A percentile compares a stretch with the other conserved stretches of the same genome.
phyloP scores from a whole-genome alignment of 2,329 filamentous ascomycete species.

The Ophiocordyceps camponoti-saundersi region DNA sequence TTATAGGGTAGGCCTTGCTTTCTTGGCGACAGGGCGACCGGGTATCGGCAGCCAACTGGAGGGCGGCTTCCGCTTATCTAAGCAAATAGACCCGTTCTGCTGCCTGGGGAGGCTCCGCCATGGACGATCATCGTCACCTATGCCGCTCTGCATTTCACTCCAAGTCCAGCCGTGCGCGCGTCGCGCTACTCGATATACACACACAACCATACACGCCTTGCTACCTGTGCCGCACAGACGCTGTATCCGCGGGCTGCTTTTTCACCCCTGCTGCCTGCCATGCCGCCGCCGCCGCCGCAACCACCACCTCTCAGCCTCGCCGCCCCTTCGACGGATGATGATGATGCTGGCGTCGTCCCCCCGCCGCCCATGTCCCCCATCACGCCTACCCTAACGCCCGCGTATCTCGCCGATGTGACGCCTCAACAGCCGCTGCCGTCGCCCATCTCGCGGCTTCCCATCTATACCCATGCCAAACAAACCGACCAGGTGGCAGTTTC shows the following conservation, averaged over 20 bases:
- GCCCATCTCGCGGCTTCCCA: constrained; percentile 9
- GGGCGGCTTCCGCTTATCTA: background rate
- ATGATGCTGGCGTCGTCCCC: constrained; percentile 22
- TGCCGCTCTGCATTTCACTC: background rate
- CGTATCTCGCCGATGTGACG: constrained; percentile 11
- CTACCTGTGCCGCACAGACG: background rate
- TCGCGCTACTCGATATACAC: background rate
- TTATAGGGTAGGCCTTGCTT: background rate
- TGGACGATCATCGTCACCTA: background rate
- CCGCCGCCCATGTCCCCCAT: constrained; percentile 37
- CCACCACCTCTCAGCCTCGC: background rate
- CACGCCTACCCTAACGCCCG: constrained; percentile 29
- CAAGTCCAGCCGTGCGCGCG: background rate
- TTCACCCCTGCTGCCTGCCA: background rate
- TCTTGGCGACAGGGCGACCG: background rate
- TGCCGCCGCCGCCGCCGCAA: background rate
- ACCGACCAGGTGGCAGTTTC: constrained; percentile 21
- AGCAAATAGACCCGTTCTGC: background rate
- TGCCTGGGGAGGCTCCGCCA: background rate
- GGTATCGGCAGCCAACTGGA: background rate
- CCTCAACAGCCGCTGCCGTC: constrained; percentile 4
- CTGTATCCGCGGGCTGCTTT: background rate
- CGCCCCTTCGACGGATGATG: background rate
- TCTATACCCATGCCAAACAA: constrained; percentile 29
- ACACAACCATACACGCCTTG: background rate